Conservation (phyloP, 1,284 basidiomycete genomes). For the Cutaneotrichosporon sp. region DNA sequence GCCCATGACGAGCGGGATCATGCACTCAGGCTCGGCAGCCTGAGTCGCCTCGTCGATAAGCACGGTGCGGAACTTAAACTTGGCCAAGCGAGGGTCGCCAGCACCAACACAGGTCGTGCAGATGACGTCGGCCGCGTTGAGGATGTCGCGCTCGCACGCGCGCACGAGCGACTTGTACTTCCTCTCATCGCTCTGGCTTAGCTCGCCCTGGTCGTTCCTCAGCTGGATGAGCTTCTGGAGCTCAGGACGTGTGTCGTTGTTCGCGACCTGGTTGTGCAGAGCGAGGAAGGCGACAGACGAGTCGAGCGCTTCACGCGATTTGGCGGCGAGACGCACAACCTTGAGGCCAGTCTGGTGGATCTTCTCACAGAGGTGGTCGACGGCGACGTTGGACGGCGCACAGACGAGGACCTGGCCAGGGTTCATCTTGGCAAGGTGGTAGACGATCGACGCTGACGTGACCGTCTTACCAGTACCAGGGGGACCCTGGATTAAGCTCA, state of each 20-base stretch:
- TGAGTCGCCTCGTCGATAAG: conserved; percentile 99
- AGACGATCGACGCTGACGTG: conserved; percentile 98
- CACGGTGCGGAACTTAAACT: conserved; percentile 96
- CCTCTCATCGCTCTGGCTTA: conserved; percentile 93
- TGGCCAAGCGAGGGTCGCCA: conserved; percentile 90
- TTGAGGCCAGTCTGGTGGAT: conserved; percentile 96
- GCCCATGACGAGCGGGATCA: conserved; percentile 97
- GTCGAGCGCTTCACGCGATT: conserved; percentile 94
- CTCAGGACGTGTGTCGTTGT: conserved; percentile 90
- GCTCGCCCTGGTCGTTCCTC: conserved; percentile 94
- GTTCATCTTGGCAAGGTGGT: conserved; percentile 99
- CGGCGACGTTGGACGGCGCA: conserved; percentile 98
- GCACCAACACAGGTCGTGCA: conserved; percentile 98
- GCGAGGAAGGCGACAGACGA: conserved; percentile 91
- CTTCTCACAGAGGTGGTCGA: conserved; percentile 98
- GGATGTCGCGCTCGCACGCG: conserved; percentile 95
- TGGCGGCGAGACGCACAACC: conserved; percentile 95
- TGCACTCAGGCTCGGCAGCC: conserved; percentile 97
- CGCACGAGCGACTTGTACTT: conserved; percentile 95
- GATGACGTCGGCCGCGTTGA: conserved; percentile 93
- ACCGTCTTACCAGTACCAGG: conserved; percentile 99
- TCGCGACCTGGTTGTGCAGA: conserved; percentile 94
- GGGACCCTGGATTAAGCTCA: conserved; percentile 96
- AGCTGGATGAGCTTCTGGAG: conserved; percentile 96
- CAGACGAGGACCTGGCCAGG: conserved; percentile 98